phyloP scores from a whole-genome alignment of 139 green algal genomes.

The Micractinium sp. region DNA sequence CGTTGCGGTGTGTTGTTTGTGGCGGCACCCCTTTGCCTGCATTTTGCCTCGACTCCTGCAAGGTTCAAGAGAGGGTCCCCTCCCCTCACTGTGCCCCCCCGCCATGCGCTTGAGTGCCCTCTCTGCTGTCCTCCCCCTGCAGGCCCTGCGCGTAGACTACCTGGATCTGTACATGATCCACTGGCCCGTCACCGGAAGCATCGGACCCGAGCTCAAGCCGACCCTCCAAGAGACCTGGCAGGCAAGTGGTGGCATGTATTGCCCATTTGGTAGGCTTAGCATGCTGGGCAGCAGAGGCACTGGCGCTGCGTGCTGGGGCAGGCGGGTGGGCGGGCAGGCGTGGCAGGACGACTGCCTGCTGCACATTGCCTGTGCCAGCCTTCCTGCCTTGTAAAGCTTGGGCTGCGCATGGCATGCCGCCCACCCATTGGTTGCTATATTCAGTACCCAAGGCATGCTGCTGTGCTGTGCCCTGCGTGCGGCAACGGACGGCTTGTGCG shows the following conservation, averaged over 20 bases:
- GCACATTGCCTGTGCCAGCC: not conserved
- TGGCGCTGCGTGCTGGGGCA: not conserved
- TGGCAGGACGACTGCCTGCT: not conserved
- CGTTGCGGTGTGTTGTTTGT: no score
- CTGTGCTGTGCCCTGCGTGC: no score
- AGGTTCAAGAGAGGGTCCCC: no score
- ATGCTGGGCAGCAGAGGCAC: not conserved
- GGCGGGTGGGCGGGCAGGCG: not conserved
- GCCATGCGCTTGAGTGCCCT: not conserved
- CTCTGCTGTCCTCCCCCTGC: slow-evolving; percentile 36
- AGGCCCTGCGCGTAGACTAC: slow-evolving; percentile 83
- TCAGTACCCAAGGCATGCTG: no score
- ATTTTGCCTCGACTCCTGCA: no score
- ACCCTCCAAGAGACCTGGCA: slow-evolving; percentile 54
- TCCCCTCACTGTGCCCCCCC: no score
- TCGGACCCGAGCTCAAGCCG: slow-evolving; percentile 65
- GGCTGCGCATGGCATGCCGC: no score
- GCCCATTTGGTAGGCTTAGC: no score
- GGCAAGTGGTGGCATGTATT: not conserved
- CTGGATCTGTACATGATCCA: slow-evolving; percentile 88
- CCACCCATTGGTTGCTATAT: no score
- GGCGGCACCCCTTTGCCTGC: no score
- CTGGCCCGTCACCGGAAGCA: slow-evolving; percentile 64
- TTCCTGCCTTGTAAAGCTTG: not conserved
- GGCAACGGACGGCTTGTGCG: no score